Evolutionary conservation across 2,329 filamentous ascomycete genomes (phyloP).

Genomic region (Aspergillus oerlinghausenensis): DNA sequence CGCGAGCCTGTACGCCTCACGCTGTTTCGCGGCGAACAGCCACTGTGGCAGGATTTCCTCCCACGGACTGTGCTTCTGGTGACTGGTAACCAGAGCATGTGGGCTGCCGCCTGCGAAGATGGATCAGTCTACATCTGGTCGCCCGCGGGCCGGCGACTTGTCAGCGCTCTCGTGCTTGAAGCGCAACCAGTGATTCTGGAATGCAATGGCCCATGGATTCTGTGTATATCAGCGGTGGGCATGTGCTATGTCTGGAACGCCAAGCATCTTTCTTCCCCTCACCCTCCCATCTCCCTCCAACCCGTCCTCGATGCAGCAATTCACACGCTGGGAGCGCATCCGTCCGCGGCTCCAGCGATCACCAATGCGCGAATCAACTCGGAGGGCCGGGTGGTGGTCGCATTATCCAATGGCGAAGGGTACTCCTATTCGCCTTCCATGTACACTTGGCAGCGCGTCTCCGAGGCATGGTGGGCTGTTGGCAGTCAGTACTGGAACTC

Average conservation of each 20-base stretch:
- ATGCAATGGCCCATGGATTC: slow-evolving; percentile 79
- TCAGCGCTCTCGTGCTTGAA: slow-evolving; percentile 82
- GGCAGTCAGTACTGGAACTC: slow-evolving; percentile 99
- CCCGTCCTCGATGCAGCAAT: slow-evolving; percentile 84
- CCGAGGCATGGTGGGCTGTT: slow-evolving; percentile 96
- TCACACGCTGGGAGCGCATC: slow-evolving; percentile 71
- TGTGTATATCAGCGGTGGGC: slow-evolving; percentile 84
- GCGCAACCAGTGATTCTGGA: slow-evolving; percentile 92
- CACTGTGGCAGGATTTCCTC: slow-evolving; percentile 91
- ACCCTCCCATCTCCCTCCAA: slow-evolving; percentile 83
- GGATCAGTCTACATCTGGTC: slow-evolving; percentile 89
- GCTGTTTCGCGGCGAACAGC: slow-evolving; percentile 71
- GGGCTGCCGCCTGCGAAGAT: slow-evolving; percentile 90
- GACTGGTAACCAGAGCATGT: slow-evolving; percentile 85
- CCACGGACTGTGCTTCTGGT: slow-evolving; percentile 82
- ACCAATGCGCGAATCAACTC: slow-evolving; percentile 90
- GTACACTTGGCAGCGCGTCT: slow-evolving; percentile 92
- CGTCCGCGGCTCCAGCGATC: slow-evolving; percentile 74
- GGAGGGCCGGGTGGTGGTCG: slow-evolving; percentile 79
- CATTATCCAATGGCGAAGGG: slow-evolving; percentile 88
- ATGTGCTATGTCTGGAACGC: slow-evolving; percentile 94
- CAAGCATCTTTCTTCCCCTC: slow-evolving; percentile 73
- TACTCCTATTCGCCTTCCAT: slow-evolving; percentile 82
- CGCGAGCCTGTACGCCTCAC: slow-evolving; percentile 81
- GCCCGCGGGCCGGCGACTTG: slow-evolving; percentile 76